A percentile compares a stretch with the other conserved stretches of the same genome.
These are phyloP conservation scores for Metroxylon sagu DNA, from an alignment of 176 grass and related monocot species.

Conservation along the genomic window DNA sequence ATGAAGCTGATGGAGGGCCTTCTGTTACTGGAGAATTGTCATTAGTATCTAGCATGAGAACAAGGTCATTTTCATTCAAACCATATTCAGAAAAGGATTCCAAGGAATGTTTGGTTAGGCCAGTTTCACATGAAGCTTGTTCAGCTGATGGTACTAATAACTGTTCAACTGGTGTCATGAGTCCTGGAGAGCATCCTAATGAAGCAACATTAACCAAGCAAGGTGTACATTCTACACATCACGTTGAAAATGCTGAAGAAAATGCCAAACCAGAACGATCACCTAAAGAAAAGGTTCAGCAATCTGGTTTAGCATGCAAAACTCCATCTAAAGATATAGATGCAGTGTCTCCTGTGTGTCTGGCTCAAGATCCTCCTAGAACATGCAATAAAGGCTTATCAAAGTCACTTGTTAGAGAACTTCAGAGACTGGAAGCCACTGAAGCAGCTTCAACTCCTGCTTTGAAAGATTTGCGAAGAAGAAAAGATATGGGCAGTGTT, in stretches of 20 bases:
- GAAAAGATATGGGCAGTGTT: conserved; percentile 39
- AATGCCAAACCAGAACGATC: conserved; percentile 14
- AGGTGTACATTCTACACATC: background rate
- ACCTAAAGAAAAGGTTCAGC: conserved; percentile 19
- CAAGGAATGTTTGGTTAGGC: too few relatives aligned
- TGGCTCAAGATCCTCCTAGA: conserved; percentile 46
- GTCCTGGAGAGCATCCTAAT: conserved; percentile 1
- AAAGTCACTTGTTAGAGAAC: conserved; percentile 40
- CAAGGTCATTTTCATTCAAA: too few relatives aligned
- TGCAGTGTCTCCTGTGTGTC: conserved; percentile 59
- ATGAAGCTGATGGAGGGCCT: too few relatives aligned
- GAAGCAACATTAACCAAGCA: conserved; percentile 16
- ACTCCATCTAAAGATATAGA: conserved; percentile 34
- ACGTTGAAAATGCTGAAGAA: conserved; percentile 16
- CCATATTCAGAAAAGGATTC: too few relatives aligned
- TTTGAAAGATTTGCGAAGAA: conserved; percentile 43
- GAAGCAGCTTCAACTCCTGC: conserved; percentile 19
- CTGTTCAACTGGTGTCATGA: too few relatives aligned
- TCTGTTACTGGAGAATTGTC: too few relatives aligned
- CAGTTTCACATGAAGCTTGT: too few relatives aligned
- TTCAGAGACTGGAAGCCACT: conserved; percentile 42
- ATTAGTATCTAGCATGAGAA: too few relatives aligned
- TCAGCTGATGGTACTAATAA: too few relatives aligned
- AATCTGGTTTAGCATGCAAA: conserved; percentile 14
- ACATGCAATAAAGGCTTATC: conserved; percentile 34